Base-by-base conservation (phyloP, 208 protist genomes). In the Crithidia fasciculata region DNA sequence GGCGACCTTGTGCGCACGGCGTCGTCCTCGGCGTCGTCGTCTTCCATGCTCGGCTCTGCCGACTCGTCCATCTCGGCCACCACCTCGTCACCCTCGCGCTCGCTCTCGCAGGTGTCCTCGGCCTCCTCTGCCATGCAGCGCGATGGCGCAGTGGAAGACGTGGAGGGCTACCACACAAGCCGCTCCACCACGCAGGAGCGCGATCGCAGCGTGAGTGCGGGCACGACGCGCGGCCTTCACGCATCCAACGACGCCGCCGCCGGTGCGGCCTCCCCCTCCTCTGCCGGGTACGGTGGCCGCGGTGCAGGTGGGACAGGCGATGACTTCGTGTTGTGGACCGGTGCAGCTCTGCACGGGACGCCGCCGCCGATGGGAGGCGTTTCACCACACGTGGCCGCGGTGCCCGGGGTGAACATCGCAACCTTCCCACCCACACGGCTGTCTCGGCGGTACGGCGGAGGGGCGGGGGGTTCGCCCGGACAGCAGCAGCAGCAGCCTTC, bases 41-140 rank as follows among this genome's bases (percentile, higher is more conserved):
- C 68, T 8, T 73, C 68, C 12, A 44, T 65, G 44, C 2, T 61
- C 3, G 54, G 41, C 39, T 70, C 65, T 3, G 53, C 18, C 4
- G 45, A 61, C 54, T 61, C 53, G 8, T 18, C 53, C 0, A 70
- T 70, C 7, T 70, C 65, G 5, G 65, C 65, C 53, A 59, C 52
- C 36, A 49, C 68, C 10, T 57, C 68, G 19, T 55, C 67, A 3
- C 58, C 68, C 36, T 55, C 58, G 5, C 19, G 36, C 37, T 73
- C 68, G 4, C 44, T 57, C 2, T 65, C 53, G 41, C 40, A 37
- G n/a, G 8, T 60, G 40, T 70, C 65, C 15, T 15, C 65, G 41
- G 2, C 16, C 15, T 61, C 65, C n/a, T 61, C 52, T 8, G 28
- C 28, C 28, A 28, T 28, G 28, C 28, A 28, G 28, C 28, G 28